These are phyloP conservation scores for Agaricales sp. DNA, from an alignment of 1,284 basidiomycete genomes.

Conservation along the genomic window DNA sequence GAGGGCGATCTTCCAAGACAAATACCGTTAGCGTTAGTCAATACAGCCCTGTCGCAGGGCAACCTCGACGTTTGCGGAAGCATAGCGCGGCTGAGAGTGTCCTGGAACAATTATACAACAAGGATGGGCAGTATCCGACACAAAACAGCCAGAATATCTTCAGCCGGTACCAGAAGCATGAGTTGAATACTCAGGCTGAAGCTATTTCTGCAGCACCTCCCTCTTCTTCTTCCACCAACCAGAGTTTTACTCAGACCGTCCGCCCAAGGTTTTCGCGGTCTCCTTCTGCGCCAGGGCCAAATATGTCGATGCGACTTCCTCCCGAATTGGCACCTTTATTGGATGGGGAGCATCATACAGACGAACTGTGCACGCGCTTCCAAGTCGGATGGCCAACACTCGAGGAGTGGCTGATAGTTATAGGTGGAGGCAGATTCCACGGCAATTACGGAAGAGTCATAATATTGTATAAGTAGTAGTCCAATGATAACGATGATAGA, in stretches of 20 bases:
- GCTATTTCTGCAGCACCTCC: neutral
- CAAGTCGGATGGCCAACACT: slow-evolving; percentile 79
- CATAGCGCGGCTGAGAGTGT: slow-evolving; percentile 47
- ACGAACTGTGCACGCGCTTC: slow-evolving; percentile 80
- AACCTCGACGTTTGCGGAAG: neutral
- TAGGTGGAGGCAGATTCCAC: slow-evolving; percentile 43
- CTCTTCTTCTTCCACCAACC: slow-evolving; percentile 1
- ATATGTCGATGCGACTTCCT: slow-evolving; percentile 22
- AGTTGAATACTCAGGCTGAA: neutral
- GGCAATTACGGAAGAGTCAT: slow-evolving; percentile 39
- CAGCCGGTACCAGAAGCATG: neutral
- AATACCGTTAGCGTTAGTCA: slow-evolving; percentile 7
- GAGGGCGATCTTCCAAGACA: slow-evolving; percentile 3
- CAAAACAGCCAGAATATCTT: neutral
- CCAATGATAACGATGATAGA: neutral
- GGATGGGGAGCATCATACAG: slow-evolving; percentile 85
- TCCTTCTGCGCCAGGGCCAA: slow-evolving; percentile 21
- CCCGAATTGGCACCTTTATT: slow-evolving; percentile 53
- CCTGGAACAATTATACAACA: slow-evolving; percentile 34
- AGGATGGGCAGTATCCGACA: neutral
- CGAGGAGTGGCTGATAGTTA: slow-evolving; percentile 60
- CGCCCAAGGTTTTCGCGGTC: slow-evolving; percentile 37
- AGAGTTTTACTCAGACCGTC: slow-evolving; percentile 14
- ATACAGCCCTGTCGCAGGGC: slow-evolving; percentile 11
- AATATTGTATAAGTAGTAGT: slow-evolving; percentile 28